phyloP scores from a whole-genome alignment of 345 rosid genomes.

The Crucihimalaya himalaica region DNA sequence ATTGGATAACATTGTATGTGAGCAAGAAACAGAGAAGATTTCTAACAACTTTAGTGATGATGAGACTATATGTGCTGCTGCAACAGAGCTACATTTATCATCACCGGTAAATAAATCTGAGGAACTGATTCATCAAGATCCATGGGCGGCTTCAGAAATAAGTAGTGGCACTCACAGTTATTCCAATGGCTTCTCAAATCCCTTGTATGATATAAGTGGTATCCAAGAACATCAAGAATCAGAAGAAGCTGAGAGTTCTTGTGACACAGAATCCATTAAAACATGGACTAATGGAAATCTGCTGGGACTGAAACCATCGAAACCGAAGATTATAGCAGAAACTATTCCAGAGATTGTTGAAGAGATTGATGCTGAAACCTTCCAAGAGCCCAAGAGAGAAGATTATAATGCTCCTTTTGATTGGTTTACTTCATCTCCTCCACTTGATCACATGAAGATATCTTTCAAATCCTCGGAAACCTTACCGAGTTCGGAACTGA shows the following conservation, averaged over 20 bases:
- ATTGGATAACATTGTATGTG: background rate
- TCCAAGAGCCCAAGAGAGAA: constrained; percentile 36
- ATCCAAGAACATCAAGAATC: constrained; percentile 37
- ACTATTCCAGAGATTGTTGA: constrained; percentile 36
- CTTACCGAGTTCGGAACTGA: constrained; percentile 57
- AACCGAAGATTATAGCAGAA: constrained; percentile 55
- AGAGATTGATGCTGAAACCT: background rate
- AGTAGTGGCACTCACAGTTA: constrained; percentile 33
- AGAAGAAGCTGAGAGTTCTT: constrained; percentile 42
- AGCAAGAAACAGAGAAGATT: constrained; percentile 23
- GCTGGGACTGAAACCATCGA: constrained; percentile 79
- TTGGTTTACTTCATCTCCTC: constrained; percentile 80
- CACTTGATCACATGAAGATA: constrained; percentile 86
- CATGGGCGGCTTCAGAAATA: constrained; percentile 40
- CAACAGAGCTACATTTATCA: constrained; percentile 23
- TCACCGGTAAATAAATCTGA: constrained; percentile 35
- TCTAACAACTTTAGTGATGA: background rate
- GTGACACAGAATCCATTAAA: constrained; percentile 42
- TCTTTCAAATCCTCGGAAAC: constrained; percentile 76
- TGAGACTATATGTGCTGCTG: constrained; percentile 24
- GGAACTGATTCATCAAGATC: constrained; percentile 40
- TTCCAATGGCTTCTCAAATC: constrained; percentile 39
- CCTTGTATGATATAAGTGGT: constrained; percentile 27
- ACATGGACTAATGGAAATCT: constrained; percentile 89
- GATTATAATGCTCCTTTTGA: constrained; percentile 41